These are phyloP conservation scores for Lepiota brunneoincarnata DNA, from an alignment of 768 basidiomycete genomes.

Conservation along the genomic window DNA sequence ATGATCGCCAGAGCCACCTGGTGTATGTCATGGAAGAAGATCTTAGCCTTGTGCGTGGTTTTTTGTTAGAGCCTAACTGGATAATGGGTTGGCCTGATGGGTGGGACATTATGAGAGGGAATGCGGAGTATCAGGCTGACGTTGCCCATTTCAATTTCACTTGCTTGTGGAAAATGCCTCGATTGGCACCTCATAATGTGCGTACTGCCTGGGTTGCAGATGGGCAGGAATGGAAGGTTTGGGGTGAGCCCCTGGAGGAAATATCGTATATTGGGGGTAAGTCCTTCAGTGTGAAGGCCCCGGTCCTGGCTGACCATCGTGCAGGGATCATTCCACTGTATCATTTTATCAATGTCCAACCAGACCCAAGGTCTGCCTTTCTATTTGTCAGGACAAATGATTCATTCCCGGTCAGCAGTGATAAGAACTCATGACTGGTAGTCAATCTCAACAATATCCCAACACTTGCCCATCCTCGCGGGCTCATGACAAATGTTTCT, in stretches of 20 bases:
- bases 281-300: not conserved
- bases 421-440: not conserved
- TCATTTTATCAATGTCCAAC: not conserved
- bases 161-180: not conserved
- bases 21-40: not conserved
- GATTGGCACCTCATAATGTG: not conserved
- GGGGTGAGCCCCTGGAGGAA: not conserved
- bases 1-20: not conserved
- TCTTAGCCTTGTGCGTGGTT: not conserved
- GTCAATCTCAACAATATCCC: not conserved
- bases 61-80: not conserved
- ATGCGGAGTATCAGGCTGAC: conserved; percentile 1
- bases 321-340: not conserved
- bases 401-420: not conserved
- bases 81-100: conserved; percentile 1
- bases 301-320: too few relatives aligned
- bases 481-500: not conserved
- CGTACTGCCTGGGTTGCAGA: not conserved
- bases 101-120: not conserved
- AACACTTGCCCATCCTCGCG: not conserved
- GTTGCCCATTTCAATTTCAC: conserved; percentile 2
- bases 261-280: not conserved
- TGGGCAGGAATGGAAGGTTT: not conserved
- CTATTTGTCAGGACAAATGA: conserved; percentile 1
- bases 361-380: not conserved